Evolutionary conservation across 345 rosid species (phyloP).

Genomic region (Isatis tinctoria): DNA sequence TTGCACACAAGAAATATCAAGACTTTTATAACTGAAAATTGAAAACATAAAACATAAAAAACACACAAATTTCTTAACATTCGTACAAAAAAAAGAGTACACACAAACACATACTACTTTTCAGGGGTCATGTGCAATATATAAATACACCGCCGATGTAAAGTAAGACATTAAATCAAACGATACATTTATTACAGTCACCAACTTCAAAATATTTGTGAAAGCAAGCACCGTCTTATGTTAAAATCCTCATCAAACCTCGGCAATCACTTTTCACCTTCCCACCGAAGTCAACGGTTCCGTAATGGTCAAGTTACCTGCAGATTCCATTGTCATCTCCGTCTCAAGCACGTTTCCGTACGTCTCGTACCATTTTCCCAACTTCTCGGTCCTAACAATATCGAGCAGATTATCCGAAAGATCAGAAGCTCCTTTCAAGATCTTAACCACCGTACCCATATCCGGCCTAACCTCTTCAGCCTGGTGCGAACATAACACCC

Average conservation of each 20-base stretch:
- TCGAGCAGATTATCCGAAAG: constrained; percentile 18
- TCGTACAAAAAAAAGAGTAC: too few relatives aligned
- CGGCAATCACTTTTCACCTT: constrained; percentile 6
- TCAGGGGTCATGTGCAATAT: not conserved
- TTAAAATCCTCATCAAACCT: too few relatives aligned
- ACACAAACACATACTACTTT: not conserved
- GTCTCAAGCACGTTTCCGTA: not conserved
- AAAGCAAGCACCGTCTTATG: not conserved
- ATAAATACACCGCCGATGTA: not conserved
- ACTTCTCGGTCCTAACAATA: not conserved
- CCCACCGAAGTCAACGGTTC: constrained; percentile 9
- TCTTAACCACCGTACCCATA: constrained; percentile 25
- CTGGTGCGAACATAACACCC: constrained; percentile 30
- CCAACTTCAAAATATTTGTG: not conserved
- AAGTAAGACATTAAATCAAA: not conserved
- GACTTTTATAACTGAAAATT: not conserved
- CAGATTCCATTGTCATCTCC: not conserved
- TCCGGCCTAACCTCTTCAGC: constrained; percentile 28
- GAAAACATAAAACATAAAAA: not conserved
- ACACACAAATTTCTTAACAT: too few relatives aligned
- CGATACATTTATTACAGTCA: not conserved
- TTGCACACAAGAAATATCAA: not conserved
- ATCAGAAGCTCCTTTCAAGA: constrained; percentile 12
- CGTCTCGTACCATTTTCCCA: constrained; percentile 6
- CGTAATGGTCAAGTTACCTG: constrained; percentile 4